Evolutionary conservation across 225 moss, liverwort and hornwort genomes (phyloP).

Genomic region (Pseudoscleropodium purum): DNA sequence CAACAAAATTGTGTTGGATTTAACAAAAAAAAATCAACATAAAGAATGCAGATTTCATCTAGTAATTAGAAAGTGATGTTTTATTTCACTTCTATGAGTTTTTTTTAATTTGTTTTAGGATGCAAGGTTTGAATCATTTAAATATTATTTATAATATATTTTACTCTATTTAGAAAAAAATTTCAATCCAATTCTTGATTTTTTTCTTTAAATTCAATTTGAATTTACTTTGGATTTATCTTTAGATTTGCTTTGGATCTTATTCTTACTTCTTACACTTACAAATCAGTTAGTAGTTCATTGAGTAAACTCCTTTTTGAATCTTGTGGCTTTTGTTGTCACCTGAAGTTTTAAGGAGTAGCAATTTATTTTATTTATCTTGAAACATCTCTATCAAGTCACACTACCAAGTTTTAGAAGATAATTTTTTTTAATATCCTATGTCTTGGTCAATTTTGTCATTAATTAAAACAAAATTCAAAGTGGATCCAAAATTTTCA

Average conservation of each 20-base stretch:
- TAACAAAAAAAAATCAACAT: too few relatives aligned
- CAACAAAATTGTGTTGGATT: too few relatives aligned
- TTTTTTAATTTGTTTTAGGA: not conserved
- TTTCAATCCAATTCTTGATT: not conserved
- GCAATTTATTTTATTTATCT: not conserved
- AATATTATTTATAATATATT: not conserved
- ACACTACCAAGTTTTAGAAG: not conserved
- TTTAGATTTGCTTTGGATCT: not conserved
- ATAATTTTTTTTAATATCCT: not conserved
- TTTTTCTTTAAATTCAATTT: too few relatives aligned
- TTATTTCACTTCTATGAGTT: not conserved
- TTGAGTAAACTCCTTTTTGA: not conserved
- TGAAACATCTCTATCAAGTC: not conserved
- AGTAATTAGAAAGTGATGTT: not conserved
- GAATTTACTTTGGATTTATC: not conserved
- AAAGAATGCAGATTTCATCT: too few relatives aligned
- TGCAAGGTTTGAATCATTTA: not conserved
- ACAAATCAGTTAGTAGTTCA: not conserved
- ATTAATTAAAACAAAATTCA: not conserved
- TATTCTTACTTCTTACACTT: not conserved
- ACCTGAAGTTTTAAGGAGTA: not conserved
- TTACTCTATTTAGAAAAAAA: too few relatives aligned
- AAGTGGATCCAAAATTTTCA: not conserved
- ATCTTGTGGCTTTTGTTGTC: not conserved
- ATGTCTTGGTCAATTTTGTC: fast-evolving